Conservation (phyloP, 768 basidiomycete genomes). For the Leucosporidium scottii region DNA sequence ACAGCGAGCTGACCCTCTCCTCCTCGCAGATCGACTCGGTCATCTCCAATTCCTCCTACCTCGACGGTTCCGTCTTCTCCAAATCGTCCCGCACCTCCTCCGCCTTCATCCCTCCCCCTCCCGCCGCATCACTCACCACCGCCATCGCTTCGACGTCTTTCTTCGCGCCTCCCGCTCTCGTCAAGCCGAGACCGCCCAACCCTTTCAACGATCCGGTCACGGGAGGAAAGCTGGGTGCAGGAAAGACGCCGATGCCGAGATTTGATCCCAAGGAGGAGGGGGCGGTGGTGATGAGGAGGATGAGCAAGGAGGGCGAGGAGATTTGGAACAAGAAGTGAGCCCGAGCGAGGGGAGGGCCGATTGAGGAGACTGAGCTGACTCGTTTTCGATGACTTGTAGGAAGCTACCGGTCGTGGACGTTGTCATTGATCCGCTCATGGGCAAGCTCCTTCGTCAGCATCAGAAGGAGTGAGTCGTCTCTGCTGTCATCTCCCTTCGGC, state of each 20-base stretch:
- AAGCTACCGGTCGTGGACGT: constrained; percentile 59
- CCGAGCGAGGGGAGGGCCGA: too few species aligned
- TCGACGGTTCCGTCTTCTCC: neutral
- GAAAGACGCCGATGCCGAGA: constrained; percentile 35
- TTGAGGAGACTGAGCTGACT: neutral
- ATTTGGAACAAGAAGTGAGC: constrained; percentile 64
- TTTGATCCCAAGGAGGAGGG: constrained; percentile 69
- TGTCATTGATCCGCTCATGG: constrained; percentile 81
- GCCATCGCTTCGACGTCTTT: neutral
- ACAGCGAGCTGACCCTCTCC: neutral
- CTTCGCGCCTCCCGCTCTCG: neutral
- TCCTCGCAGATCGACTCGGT: neutral
- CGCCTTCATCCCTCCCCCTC: neutral
- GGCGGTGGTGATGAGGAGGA: constrained; percentile 79
- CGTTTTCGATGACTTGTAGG: constrained; percentile 43
- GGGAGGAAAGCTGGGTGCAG: too few species aligned
- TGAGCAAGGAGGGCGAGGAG: constrained; percentile 59
- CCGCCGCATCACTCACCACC: neutral
- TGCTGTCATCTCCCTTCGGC: neutral
- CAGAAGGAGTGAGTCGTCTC: constrained; percentile 64
- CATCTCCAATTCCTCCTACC: neutral
- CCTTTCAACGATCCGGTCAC: too few species aligned
- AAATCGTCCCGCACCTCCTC: neutral
- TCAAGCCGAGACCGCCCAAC: neutral
- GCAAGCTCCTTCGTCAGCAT: constrained; percentile 70